A percentile compares a stretch with the other conserved stretches of the same genome.
Evolutionary conservation across 2,329 filamentous ascomycete genomes (phyloP).

Genomic region (Endothia cerciana): DNA sequence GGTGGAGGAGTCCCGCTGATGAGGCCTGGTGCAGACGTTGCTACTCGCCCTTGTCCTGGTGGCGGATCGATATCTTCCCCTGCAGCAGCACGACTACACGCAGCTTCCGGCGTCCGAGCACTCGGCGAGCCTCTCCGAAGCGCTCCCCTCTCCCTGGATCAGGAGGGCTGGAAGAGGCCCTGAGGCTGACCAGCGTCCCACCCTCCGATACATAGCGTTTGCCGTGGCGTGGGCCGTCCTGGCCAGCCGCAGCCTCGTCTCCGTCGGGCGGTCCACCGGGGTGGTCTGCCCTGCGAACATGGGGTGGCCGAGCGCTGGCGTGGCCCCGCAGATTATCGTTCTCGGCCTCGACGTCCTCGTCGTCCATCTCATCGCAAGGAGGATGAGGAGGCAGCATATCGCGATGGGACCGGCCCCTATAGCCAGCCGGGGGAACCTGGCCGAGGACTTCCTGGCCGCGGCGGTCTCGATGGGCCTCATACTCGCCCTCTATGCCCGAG

Average conservation of each 20-base stretch:
- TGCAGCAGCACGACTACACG: background rate
- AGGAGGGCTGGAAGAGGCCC: background rate
- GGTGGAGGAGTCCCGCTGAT: background rate
- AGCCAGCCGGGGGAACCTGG: background rate
- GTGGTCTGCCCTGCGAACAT: constrained; percentile 3
- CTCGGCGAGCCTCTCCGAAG: background rate
- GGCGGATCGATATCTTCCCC: background rate
- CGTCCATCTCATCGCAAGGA: background rate
- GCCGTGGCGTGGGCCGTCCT: constrained; percentile 8
- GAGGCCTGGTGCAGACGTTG: background rate
- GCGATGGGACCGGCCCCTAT: too few relatives aligned
- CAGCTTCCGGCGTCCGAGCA: background rate
- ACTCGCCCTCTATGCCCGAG: background rate
- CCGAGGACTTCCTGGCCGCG: background rate
- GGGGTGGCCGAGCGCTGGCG: background rate
- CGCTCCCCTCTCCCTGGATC: background rate
- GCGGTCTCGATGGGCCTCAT: background rate
- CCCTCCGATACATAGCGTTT: background rate
- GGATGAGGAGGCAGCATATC: background rate
- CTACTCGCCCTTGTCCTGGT: background rate
- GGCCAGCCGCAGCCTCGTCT: constrained; percentile 4
- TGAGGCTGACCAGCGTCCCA: background rate
- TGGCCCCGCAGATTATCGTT: background rate
- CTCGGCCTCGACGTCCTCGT: background rate
- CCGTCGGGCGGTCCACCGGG: background rate